phyloP scores from a whole-genome alignment of 2,329 filamentous ascomycete genomes.

The Colletotrichum noveboracense region DNA sequence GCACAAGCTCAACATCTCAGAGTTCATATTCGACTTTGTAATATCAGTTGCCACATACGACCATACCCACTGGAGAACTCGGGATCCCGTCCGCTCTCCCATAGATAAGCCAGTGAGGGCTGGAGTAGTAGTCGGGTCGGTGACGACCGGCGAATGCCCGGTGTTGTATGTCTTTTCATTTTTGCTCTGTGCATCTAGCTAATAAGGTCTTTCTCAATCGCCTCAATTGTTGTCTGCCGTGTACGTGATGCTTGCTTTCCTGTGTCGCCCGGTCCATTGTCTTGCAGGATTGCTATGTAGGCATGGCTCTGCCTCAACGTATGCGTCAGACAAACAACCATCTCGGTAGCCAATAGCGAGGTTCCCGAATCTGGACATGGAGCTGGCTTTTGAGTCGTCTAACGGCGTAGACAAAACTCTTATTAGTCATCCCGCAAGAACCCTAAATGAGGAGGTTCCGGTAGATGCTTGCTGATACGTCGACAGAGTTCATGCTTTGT shows the following conservation, averaged over 20 bases:
- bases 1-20: neutral
- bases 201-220: neutral
- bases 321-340: neutral
- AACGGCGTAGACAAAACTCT: neutral
- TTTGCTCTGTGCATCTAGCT: neutral
- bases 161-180: neutral
- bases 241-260: neutral
- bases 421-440: neutral
- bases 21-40: neutral
- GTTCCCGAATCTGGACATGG: neutral
- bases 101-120: neutral
- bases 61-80: neutral
- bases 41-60: fast-evolving
- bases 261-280: neutral
- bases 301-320: neutral
- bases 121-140: no score
- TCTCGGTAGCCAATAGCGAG: neutral
- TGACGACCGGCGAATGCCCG: neutral
- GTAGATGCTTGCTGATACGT: neutral
- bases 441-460: neutral
- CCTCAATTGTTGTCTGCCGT: neutral
- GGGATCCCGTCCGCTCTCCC: neutral
- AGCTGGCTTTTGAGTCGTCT: neutral
- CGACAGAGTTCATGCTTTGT: neutral
- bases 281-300: neutral